Evolutionary conservation across 1,284 basidiomycete genomes (phyloP), one percentile per base, ranked within the genome.

Genomic region (Leccinum solheimii): DNA sequence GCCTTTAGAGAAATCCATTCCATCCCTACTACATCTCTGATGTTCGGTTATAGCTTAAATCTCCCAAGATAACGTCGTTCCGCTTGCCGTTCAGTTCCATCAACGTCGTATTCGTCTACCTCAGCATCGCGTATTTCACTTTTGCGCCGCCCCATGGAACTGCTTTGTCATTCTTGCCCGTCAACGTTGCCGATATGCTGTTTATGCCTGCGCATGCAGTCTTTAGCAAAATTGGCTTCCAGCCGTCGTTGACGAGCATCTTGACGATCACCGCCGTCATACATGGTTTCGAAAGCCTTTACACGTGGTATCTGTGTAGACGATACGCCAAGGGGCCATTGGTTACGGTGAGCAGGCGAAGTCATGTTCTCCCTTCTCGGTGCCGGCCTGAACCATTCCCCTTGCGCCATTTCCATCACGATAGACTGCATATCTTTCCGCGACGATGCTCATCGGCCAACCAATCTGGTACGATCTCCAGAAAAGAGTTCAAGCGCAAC

Each of bases 61-160:
- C 81, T 2, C 90, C 89, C 1, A 79, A 82, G 61, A 83, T 92
- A 58, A 80, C 79, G 1, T 77, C 80, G 7, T 90, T 90, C 75
- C 71, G 76, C 23, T 64, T 86, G 26, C 82, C 84, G 14, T 40
- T 11, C 3, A 61, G 53, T 8, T 67, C 64, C 2, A 5, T 75
- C 1, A 49, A 64, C 5, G 55, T 69, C 13, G 6, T 60, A 19
- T 49, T 5, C 14, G 0, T 1, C 23, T 0, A 60, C 13, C 16
- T 67, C 3, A 5, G 68, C 68, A 4, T 55, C 9, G 72, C 77
- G 7, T 84, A 85, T 67, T 69, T 77, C 40, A 72, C 75, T 2
- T 78, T 76, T 58, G 75, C 79, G 6, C 80, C 81, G 0, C 66
- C 65, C 13, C 66, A 67, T 27, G 69, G 71, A 61, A 57, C 66